Base-by-base conservation (phyloP, 2,329 filamentous ascomycete genomes). In the Aureobasidium sp. region DNA sequence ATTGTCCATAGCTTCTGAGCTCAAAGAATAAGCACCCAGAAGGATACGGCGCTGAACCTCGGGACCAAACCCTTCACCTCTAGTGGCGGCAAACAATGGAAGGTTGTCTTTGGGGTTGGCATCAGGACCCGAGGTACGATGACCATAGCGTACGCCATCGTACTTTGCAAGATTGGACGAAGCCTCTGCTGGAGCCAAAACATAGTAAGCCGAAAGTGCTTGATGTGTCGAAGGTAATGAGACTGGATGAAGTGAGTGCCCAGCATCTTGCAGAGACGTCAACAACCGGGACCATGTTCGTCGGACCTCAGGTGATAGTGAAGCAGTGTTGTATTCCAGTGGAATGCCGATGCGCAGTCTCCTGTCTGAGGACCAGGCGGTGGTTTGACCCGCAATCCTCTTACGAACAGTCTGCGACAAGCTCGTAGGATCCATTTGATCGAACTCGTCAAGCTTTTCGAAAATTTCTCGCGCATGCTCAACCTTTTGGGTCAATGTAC, bases 111-210 rank as follows among this genome's bases (percentile, higher is more conserved):
- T 67, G 2, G 68, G 67, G 5, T 54, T 65, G 6, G 81, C 78
- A 61, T 84, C 84, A 63, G 86, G 79, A 50, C 79, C 81, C 9
- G 69, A 61, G 10, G 71, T 76, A 34, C 85, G 81, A 25, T 79
- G 80, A 1, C 94, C 94, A 74, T 96, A 99, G 11, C 94, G 88
- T n/a, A 97, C 85, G 25, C 94, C 94, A 69, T 99, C 95, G 73
- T 97, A 99, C 73, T 96, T 97, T 62, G 94, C 90, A 2, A 99
- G 83, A 69, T 99, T 99, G 16, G 93, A 97, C 1, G 91, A 91
- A 3, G 94, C 94, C 75, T 99, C 94, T 16, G 94, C 93, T 0
- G 94, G 91, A 0, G 94, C 95, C 61, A 99, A 86, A 62, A 99
- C 84, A 74, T 99, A 99, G 78, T 99, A 99, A 37, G 94, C 89